A percentile compares a stretch with the other conserved stretches of the same genome.
These are phyloP conservation scores for Solanum tarapatanum DNA, from an alignment of 257 asterid species.

Conservation along the genomic window DNA sequence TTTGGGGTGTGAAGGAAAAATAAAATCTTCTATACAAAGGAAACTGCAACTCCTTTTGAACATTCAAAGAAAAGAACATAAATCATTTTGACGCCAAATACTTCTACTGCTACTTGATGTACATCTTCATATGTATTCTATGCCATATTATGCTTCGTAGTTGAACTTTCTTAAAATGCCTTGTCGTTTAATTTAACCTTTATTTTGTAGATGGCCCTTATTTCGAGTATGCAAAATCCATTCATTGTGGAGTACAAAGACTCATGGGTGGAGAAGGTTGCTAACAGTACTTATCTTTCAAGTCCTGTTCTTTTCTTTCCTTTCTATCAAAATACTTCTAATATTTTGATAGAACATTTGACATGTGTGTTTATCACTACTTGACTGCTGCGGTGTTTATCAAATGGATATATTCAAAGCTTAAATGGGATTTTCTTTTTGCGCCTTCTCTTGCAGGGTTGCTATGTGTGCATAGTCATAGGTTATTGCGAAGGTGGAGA, in stretches of 20 bases:
- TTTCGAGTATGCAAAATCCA: constrained; percentile 69
- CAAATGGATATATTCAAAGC: not conserved
- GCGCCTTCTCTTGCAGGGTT: constrained; percentile 47
- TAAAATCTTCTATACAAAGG: not conserved
- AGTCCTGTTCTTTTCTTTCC: not conserved
- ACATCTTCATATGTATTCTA: not conserved
- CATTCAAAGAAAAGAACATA: not conserved
- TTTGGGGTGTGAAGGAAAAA: not conserved
- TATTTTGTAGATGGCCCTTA: constrained; percentile 70
- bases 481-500: constrained; percentile 99
- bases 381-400: not conserved
- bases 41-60: not conserved
- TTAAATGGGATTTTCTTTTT: not conserved
- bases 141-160: not conserved
- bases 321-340: not conserved
- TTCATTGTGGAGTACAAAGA: constrained; percentile 91
- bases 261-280: constrained; percentile 97
- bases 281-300: not conserved
- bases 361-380: not conserved
- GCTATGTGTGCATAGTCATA: constrained; percentile 87
- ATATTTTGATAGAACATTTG: not conserved
- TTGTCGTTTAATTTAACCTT: not conserved
- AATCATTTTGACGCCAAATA: not conserved
- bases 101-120: not conserved
- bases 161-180: not conserved